A percentile compares a stretch with the other conserved stretches of the same genome.
These are phyloP conservation scores for Combretum micranthum DNA, from an alignment of 345 rosid genomes.

Conservation along the genomic window DNA sequence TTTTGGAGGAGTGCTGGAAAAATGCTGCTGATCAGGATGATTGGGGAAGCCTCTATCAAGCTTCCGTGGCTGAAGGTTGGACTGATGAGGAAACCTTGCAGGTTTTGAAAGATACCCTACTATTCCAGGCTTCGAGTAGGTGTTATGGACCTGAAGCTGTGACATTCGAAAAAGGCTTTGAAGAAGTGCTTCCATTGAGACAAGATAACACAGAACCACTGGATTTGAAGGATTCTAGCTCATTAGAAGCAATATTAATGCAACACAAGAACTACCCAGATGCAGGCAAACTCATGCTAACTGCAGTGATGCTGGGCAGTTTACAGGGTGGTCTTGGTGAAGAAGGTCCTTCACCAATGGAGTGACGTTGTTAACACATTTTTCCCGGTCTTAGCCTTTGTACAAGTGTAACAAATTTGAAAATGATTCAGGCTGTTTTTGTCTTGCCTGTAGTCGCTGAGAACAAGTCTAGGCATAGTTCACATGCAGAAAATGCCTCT, in stretches of 20 bases:
- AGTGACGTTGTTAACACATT: slow-evolving; percentile 8
- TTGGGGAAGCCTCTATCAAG: slow-evolving; percentile 67
- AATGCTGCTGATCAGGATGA: slow-evolving; percentile 70
- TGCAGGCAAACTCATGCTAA: slow-evolving; percentile 83
- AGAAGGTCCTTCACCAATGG: slow-evolving; percentile 24
- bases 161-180: slow-evolving; percentile 55
- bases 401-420: no score
- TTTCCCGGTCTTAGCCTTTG: no score
- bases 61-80: slow-evolving; percentile 68
- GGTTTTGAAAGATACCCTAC: slow-evolving; percentile 51
- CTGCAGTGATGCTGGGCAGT: slow-evolving; percentile 63
- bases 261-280: slow-evolving; percentile 75
- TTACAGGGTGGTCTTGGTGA: slow-evolving; percentile 23
- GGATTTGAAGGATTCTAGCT: slow-evolving; percentile 22
- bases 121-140: slow-evolving; percentile 66
- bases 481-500: no score
- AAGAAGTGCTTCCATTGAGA: slow-evolving; percentile 60
- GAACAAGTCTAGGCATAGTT: no score
- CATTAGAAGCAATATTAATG: slow-evolving; percentile 76
- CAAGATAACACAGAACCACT: slow-evolving; percentile 32
- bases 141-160: slow-evolving; percentile 69
- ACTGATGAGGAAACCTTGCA: slow-evolving; percentile 71
- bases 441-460: no score
- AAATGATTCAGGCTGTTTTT: no score
- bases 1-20: slow-evolving; percentile 87